phyloP scores from a whole-genome alignment of 306 rosid species.

The Trichosanthes truncata region DNA sequence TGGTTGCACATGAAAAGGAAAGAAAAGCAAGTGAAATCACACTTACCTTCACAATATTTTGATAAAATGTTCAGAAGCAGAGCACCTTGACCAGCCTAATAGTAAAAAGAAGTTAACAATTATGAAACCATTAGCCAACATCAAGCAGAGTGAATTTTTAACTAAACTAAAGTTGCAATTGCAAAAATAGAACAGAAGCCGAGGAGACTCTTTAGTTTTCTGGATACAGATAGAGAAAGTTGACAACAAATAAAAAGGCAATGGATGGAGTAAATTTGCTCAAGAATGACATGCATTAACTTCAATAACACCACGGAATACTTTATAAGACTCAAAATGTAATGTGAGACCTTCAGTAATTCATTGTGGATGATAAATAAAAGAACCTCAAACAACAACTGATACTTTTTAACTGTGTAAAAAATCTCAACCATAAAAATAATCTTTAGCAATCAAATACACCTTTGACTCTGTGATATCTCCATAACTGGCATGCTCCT shows the following conservation, averaged over 20 bases:
- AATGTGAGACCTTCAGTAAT: background rate
- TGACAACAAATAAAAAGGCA: background rate
- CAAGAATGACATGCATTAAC: background rate
- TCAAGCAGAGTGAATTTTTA: background rate
- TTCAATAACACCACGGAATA: background rate
- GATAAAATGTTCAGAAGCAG: constrained; percentile 94
- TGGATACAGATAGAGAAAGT: background rate
- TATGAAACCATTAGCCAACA: constrained; percentile 10
- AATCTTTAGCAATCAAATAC: constrained; percentile 9
- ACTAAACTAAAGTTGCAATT: background rate
- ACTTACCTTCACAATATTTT: constrained; percentile 79
- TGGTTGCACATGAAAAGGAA: constrained; percentile 9
- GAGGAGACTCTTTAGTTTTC: background rate
- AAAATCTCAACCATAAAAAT: background rate
- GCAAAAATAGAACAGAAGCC: background rate
- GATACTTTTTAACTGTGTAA: background rate
- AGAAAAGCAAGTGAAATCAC: constrained; percentile 7
- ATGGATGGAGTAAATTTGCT: background rate
- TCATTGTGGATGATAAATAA: background rate
- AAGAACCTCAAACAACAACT: background rate
- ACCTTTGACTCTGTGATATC: constrained; percentile 94
- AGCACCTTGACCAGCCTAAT: constrained; percentile 96
- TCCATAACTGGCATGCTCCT: constrained; percentile 94
- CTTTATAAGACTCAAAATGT: background rate
- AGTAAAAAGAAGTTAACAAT: constrained; percentile 12